Percentiles rank a stretch among this genome's conserved stretches.
Evolutionary conservation across 768 basidiomycete species (phyloP).

Genomic region (Boletus rex-veris): DNA sequence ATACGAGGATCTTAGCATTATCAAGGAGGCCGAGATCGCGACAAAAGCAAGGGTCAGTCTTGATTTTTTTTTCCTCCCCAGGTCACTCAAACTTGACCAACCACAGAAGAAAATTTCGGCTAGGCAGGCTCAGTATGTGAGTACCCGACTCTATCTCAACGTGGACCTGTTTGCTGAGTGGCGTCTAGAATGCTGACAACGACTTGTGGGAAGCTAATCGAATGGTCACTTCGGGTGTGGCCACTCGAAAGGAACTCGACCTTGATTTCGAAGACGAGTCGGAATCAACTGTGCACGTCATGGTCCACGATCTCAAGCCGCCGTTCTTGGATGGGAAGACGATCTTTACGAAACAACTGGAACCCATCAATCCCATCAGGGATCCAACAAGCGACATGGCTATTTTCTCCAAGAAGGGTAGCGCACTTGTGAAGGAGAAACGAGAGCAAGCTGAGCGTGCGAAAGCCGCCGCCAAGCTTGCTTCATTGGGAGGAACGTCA

Average conservation of each 20-base stretch:
- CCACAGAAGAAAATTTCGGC: slow-evolving; percentile 84
- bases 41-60: slow-evolving; percentile 66
- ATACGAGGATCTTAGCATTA: slow-evolving; percentile 77
- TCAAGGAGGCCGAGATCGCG: slow-evolving; percentile 72
- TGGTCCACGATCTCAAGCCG: slow-evolving; percentile 95
- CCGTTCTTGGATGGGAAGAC: slow-evolving; percentile 97
- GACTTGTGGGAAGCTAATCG: slow-evolving; percentile 99
- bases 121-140: slow-evolving; percentile 91
- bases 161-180: slow-evolving; percentile 15
- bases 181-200: slow-evolving; percentile 85
- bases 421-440: slow-evolving; percentile 89
- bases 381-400: slow-evolving; percentile 95
- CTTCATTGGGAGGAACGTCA: slow-evolving; percentile 84
- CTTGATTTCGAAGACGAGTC: slow-evolving; percentile 96
- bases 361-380: slow-evolving; percentile 94
- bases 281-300: slow-evolving; percentile 94
- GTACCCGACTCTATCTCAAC: slow-evolving; percentile 26
- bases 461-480: slow-evolving; percentile 94
- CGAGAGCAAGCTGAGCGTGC: slow-evolving; percentile 94
- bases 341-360: slow-evolving; percentile 93
- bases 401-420: slow-evolving; percentile 95
- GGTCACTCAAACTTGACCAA: slow-evolving; percentile 15
- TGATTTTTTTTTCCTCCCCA: not conserved
- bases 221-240: slow-evolving; percentile 94
- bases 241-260: slow-evolving; percentile 81